Evolutionary conservation across 1,284 basidiomycete genomes (phyloP).

Genomic region (Cystobasidium sp.): DNA sequence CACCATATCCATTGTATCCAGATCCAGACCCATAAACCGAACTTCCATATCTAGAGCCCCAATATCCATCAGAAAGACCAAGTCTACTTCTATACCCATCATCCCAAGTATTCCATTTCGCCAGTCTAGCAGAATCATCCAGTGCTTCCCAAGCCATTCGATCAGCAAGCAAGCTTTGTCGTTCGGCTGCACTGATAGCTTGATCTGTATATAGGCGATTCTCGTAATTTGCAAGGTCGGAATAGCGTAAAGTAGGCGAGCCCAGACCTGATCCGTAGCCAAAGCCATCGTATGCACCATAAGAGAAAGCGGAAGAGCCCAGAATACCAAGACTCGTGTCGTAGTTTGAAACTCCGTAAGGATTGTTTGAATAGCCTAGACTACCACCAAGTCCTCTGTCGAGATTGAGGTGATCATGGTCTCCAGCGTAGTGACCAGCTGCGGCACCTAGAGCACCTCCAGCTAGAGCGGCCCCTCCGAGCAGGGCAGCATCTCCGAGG

Average conservation of each 20-base stretch:
- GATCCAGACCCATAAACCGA: not conserved
- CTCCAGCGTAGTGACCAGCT: not conserved
- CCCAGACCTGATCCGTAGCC: slow-evolving; percentile 10
- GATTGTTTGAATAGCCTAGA: not conserved
- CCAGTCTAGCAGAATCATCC: slow-evolving; percentile 29
- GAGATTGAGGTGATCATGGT: not conserved
- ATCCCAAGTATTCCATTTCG: slow-evolving; percentile 26
- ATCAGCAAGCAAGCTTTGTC: slow-evolving; percentile 23
- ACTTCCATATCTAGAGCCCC: slow-evolving; percentile 5
- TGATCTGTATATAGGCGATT: slow-evolving; percentile 34
- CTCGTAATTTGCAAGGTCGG: slow-evolving; percentile 41
- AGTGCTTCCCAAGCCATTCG: slow-evolving; percentile 34
- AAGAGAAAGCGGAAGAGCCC: slow-evolving; percentile 9
- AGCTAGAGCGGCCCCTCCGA: slow-evolving; percentile 34
- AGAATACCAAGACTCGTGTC: slow-evolving; percentile 27
- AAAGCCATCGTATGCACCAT: slow-evolving; percentile 30
- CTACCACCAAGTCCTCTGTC: slow-evolving; percentile 9
- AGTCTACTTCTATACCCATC: slow-evolving; percentile 31
- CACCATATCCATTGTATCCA: not conserved
- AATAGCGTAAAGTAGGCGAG: slow-evolving; percentile 19
- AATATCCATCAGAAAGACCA: slow-evolving; percentile 32
- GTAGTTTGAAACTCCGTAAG: slow-evolving; percentile 26
- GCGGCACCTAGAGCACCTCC: slow-evolving; percentile 17
- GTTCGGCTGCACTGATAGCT: slow-evolving; percentile 20
- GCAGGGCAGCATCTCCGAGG: slow-evolving; percentile 15